These are phyloP conservation scores for Inga laurina DNA, from an alignment of 306 rosid species.

Conservation along the genomic window DNA sequence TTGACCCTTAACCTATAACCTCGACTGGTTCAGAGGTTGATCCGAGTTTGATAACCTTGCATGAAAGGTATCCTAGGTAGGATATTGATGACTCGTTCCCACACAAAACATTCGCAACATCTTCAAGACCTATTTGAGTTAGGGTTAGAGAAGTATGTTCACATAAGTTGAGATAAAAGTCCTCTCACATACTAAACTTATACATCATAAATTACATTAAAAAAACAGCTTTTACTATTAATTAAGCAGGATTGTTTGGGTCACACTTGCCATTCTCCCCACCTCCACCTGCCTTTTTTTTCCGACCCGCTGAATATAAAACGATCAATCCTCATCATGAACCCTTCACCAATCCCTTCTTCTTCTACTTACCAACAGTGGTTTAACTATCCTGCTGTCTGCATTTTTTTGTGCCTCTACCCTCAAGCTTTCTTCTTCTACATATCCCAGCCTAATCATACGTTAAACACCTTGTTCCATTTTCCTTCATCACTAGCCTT, in stretches of 20 bases:
- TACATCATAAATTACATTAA: too few species aligned
- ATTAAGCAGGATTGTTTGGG: too few species aligned
- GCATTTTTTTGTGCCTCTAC: slow-evolving; percentile 24
- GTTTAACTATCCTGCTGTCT: slow-evolving; percentile 33
- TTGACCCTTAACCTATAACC: rapidly evolving
- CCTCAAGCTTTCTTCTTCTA: slow-evolving; percentile 20
- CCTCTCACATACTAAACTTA: too few species aligned
- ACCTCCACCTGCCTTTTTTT: slow-evolving; percentile 18
- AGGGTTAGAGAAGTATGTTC: too few species aligned
- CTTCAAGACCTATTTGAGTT: too few species aligned
- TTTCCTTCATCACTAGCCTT: slow-evolving; percentile 1
- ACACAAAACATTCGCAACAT: too few species aligned
- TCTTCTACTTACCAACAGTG: slow-evolving; percentile 20
- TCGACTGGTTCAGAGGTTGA: too few species aligned
- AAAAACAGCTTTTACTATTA: too few species aligned
- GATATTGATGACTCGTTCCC: too few species aligned
- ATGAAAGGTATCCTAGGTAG: too few species aligned
- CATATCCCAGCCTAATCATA: background rate
- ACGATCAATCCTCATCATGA: slow-evolving; percentile 29
- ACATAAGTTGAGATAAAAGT: too few species aligned
- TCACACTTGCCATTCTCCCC: background rate
- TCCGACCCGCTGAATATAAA: slow-evolving; percentile 46
- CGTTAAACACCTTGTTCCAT: background rate
- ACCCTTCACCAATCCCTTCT: slow-evolving; percentile 43
- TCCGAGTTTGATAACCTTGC: too few species aligned